These are phyloP conservation scores for Pseudomicrostroma phylloplanum DNA, from an alignment of 1,284 basidiomycete genomes.

Conservation along the genomic window DNA sequence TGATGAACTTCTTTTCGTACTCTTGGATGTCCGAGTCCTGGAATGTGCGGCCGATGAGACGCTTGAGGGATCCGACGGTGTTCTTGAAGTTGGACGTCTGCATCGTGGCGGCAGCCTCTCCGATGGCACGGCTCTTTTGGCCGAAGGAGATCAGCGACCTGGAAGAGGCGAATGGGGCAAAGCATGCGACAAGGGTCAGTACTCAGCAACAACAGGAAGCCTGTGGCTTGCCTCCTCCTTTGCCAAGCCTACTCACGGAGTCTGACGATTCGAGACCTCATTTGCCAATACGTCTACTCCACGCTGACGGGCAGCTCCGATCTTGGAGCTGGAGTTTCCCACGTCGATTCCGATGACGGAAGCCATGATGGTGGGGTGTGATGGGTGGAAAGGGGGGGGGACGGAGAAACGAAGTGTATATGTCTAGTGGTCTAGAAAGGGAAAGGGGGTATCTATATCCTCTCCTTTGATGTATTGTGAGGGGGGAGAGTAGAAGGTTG, in stretches of 20 bases:
- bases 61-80: conserved; percentile 50
- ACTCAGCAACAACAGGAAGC: background rate
- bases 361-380: conserved; percentile 20
- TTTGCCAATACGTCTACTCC: conserved; percentile 47
- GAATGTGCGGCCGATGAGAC: conserved; percentile 44
- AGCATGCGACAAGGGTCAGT: background rate
- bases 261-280: conserved; percentile 49
- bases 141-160: conserved; percentile 48
- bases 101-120: conserved; percentile 47
- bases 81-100: conserved; percentile 51
- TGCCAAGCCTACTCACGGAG: conserved; percentile 19
- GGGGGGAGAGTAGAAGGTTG: too few species aligned
- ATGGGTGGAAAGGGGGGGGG: too few species aligned
- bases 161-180: background rate
- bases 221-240: background rate
- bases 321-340: conserved; percentile 45
- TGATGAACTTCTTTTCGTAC: conserved; percentile 47
- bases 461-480: too few species aligned
- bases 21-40: conserved; percentile 44
- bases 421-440: too few species aligned
- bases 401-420: too few species aligned
- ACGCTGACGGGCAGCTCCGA: conserved; percentile 46
- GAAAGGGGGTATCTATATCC: too few species aligned
- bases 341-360: conserved; percentile 49
- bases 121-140: conserved; percentile 46